Evolutionary conservation across 2,329 filamentous ascomycete genomes (phyloP).

Genomic region (Alternaria tenuissima): DNA sequence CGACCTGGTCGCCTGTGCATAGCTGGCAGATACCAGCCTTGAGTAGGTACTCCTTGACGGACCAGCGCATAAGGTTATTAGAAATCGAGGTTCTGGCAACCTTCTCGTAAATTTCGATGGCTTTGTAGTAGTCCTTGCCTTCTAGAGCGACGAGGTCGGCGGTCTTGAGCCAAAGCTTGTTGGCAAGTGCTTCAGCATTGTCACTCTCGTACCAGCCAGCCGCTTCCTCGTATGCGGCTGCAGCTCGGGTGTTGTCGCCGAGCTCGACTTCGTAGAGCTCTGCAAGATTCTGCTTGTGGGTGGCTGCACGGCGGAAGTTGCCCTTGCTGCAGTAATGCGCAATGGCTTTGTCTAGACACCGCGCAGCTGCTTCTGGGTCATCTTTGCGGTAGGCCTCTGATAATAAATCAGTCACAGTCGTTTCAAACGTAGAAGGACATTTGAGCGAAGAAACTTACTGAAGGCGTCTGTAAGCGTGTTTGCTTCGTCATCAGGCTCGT

Average conservation of each 20-base stretch:
- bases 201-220: conserved; percentile 82
- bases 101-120: conserved; percentile 71
- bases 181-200: conserved; percentile 70
- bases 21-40: conserved; percentile 94
- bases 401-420: conserved; percentile 16
- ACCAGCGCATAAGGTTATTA: conserved; percentile 73
- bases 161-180: conserved; percentile 92
- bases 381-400: conserved; percentile 83
- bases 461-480: conserved; percentile 90
- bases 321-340: conserved; percentile 87
- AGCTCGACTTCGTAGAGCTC: conserved; percentile 86
- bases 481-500: conserved; percentile 91
- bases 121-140: conserved; percentile 72
- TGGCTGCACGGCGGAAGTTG: conserved; percentile 89
- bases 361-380: conserved; percentile 81
- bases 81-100: conserved; percentile 79
- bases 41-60: conserved; percentile 92
- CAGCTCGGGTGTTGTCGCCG: conserved; percentile 77
- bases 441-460: conserved; percentile 54
- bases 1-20: conserved; percentile 77
- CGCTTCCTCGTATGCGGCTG: conserved; percentile 84
- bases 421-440: neutral
- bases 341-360: conserved; percentile 81
- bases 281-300: conserved; percentile 86
- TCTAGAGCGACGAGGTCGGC: conserved; percentile 86